Base-by-base conservation (phyloP, 305 asterid species). In the Rubia peregrina region DNA sequence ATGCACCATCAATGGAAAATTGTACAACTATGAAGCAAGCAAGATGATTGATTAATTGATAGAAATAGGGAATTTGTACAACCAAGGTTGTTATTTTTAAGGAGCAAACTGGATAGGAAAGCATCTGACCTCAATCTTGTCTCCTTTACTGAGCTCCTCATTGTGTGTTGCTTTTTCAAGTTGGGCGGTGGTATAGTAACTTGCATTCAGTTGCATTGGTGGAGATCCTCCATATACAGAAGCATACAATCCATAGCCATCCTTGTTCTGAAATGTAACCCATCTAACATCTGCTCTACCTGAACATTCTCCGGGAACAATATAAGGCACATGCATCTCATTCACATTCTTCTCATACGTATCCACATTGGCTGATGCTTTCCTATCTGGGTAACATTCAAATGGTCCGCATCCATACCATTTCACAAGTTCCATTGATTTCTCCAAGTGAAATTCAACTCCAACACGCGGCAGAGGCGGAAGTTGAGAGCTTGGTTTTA, bases 391-490 rank as follows among this genome's bases (percentile, higher is more conserved):
- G 69, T 94, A 94, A 74, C 98, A 94, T 78, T 94, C 99, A 55
- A 91, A 94, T 30, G 96, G 96, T 17, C 99, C 99, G 64, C 90
- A 81, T 46, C 98, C 99, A 16, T 89, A 94, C 96, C 96, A 94
- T 73, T 79, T 81, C 48, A 94, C 80, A 81, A 74, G 80, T 80
- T 89, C 87, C 85, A 91, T 64, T 36, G 96, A 87, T 79, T 81
- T 89, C 61, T 87, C 93, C 79, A 94, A 55, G 76, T 89, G 96
- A 74, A 91, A 88, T 68, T 88, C 90, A 42, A 94, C 80, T 71
- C 99, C 99, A 5, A 94, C 92, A 21, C 99, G 93, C 44, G 99
- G 99, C 84, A 94, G 78, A 78, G 99, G 96, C 66, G 97, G 99
- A 80, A 91, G 83, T 72, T 82, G 85, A 7, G 92, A 59, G 70